Evolutionary conservation across 225 moss, liverwort and hornwort species (phyloP), one percentile per base, ranked within the genome.

Genomic region (Lunularia cruciata): DNA sequence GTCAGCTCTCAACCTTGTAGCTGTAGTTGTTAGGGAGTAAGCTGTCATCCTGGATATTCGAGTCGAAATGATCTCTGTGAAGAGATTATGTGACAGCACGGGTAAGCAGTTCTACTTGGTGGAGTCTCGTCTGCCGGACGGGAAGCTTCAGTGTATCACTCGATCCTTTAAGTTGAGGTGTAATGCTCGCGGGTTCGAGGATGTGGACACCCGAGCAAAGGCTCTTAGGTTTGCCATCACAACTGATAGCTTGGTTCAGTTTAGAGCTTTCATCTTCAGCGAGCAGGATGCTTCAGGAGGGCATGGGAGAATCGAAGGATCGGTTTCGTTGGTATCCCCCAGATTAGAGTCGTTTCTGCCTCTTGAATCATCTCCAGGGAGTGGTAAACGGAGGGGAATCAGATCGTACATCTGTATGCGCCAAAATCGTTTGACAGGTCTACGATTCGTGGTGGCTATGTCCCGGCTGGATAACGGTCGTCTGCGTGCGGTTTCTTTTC

Each of bases 401-500:
- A 88, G 87, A 83, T 95, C 95, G 52, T 95, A 85, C 48, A 83
- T 95, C 69, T 88, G 89, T 68, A 68, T 85, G 81, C 88, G 95
- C 51, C 90, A 92, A 73, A 92, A 87, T 77, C 81, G 81, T 67
- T 81, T 86, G 77, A 87, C 86, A 79, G 92, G 95, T 33, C 76
- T 80, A 66, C 86, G 88, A 59, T 95, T 79, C 72, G 88, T 84
- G 35, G 88, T 92, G 11, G 92, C 90, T 65, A 89, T 90, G 84
- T 83, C 88, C 69, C 89, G 90, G 70, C 64, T 88, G 60, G 92
- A 95, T 48, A 86, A 65, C 70, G 92, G 88, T 47, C 88, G 81
- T 53, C 76, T 95, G 84, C 92, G 92, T 76, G 88, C 92, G 31
- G 83, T 95, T 66, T 95, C 95, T 45, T 95, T 95, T 74, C 81